These are phyloP conservation scores for Plasmodium blacklocki DNA, from an alignment of 169 alveolate species.

Conservation along the genomic window DNA sequence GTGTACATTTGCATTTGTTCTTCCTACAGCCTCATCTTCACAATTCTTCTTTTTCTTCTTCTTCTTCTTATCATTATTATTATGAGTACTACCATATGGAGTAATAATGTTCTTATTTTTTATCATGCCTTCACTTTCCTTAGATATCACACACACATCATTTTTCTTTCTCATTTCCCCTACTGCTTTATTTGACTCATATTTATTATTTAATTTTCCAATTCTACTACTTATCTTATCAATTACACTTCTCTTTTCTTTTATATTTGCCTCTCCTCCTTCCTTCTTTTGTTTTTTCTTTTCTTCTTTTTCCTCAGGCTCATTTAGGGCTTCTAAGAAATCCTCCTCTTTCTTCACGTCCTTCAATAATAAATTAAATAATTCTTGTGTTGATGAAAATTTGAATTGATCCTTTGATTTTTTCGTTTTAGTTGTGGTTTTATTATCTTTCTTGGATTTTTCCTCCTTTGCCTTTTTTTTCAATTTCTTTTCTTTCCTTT, in stretches of 20 bases:
- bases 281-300: background rate
- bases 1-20: too few relatives aligned
- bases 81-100: too few relatives aligned
- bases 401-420: slow-evolving; percentile 39
- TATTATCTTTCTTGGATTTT: slow-evolving; percentile 12
- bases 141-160: too few relatives aligned
- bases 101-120: too few relatives aligned
- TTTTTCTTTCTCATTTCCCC: background rate
- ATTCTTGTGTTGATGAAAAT: slow-evolving; percentile 61
- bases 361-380: slow-evolving; percentile 46
- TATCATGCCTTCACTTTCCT: too few relatives aligned
- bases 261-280: background rate
- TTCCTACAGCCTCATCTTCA: too few relatives aligned
- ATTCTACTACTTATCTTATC: background rate
- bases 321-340: background rate
- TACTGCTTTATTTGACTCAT: background rate
- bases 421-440: background rate
- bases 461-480: slow-evolving; percentile 1
- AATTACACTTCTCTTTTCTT: background rate
- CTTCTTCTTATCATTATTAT: too few relatives aligned
- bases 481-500: slow-evolving; percentile 1
- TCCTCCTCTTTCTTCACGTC: slow-evolving; percentile 39
- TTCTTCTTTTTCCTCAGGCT: background rate
- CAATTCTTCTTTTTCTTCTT: too few relatives aligned
- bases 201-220: background rate